Conservation (phyloP, 148 eudicot species). For the Vaccinium corymbosum region DNA sequence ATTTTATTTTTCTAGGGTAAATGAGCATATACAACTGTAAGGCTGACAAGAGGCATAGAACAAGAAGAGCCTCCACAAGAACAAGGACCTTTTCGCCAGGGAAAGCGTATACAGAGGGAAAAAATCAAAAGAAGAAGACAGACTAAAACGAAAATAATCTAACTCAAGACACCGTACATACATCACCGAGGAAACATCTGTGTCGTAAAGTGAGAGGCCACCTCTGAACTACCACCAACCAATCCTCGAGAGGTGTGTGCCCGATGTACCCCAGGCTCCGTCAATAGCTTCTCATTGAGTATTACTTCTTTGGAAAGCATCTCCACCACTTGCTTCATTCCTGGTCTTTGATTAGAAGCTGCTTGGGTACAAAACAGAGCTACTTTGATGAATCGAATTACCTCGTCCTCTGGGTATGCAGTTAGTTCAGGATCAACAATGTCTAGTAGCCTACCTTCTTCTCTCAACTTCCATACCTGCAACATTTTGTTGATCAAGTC, state of each 20-base stretch:
- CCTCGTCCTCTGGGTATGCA: conserved; percentile 44
- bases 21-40: background rate
- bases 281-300: conserved; percentile 38
- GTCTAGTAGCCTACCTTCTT: conserved; percentile 39
- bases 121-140: background rate
- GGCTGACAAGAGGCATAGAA: background rate
- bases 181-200: conserved; percentile 38
- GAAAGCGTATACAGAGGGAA: background rate
- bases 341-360: conserved; percentile 46
- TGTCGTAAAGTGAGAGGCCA: conserved; percentile 17
- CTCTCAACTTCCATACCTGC: conserved; percentile 54
- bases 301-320: conserved; percentile 50
- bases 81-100: background rate
- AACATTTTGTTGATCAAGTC: background rate
- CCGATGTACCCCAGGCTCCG: conserved; percentile 39
- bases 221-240: conserved; percentile 18
- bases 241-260: conserved; percentile 8
- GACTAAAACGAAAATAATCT: background rate
- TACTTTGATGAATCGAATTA: conserved; percentile 41
- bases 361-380: conserved; percentile 65
- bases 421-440: conserved; percentile 48
- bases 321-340: conserved; percentile 57
- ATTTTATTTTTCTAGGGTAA: too few species aligned
- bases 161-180: background rate
- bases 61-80: background rate